Percentiles rank a stretch among this genome's conserved stretches.
These are phyloP conservation scores for Alternaria burnsii DNA, from an alignment of 2,329 filamentous ascomycete species.

Conservation along the genomic window DNA sequence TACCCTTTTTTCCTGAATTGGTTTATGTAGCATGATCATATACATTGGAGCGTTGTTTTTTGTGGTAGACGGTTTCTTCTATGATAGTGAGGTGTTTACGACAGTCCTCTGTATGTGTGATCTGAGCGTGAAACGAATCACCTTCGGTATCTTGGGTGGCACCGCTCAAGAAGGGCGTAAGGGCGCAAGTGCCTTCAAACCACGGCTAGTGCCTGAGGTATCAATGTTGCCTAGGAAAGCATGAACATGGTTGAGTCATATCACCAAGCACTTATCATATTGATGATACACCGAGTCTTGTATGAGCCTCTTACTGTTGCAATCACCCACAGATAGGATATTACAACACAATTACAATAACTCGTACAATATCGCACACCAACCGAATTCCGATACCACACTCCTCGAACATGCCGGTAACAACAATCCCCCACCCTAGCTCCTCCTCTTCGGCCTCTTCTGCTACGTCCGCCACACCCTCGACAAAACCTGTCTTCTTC, in stretches of 20 bases:
- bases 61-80: not conserved
- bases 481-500: conserved; percentile 35
- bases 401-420: not conserved
- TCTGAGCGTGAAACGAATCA: not conserved
- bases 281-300: not conserved
- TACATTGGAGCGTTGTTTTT: conserved; percentile 7
- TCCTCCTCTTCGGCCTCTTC: not conserved
- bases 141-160: not conserved
- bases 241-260: not conserved
- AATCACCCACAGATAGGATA: no score
- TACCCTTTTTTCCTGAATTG: conserved; percentile 11
- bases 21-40: conserved; percentile 15
- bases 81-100: not conserved
- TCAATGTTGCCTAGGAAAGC: not conserved
- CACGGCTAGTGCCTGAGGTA: not conserved
- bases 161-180: not conserved
- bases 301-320: no score
- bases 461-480: not conserved
- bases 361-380: not conserved
- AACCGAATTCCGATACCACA: not conserved
- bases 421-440: not conserved
- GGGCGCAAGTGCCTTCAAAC: not conserved
- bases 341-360: not conserved
- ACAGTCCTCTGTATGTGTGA: not conserved
- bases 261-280: not conserved